Evolutionary conservation across 2,329 filamentous ascomycete species (phyloP).

Genomic region (Aspergillus felis): DNA sequence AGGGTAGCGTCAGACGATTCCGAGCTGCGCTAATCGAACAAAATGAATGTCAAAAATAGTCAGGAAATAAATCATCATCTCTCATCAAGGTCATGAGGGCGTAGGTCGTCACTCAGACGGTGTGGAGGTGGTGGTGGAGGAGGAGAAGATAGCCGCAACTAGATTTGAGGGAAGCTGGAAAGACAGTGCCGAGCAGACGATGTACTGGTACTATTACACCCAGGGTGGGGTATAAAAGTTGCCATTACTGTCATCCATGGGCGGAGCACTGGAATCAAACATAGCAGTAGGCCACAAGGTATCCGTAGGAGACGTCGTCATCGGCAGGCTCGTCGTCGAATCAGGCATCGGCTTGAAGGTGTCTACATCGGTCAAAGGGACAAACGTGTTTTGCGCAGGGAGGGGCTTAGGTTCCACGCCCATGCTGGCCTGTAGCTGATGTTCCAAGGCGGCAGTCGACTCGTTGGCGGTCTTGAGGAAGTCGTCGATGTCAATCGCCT

Average conservation of each 20-base stretch:
- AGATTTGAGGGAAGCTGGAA: conserved; percentile 16
- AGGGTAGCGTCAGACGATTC: neutral
- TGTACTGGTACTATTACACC: conserved; percentile 19
- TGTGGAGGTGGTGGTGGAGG: conserved; percentile 40
- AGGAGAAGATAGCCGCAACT: conserved; percentile 25
- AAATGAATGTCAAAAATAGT: conserved; percentile 14
- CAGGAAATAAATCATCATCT: conserved; percentile 43
- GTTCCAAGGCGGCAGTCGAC: conserved; percentile 37
- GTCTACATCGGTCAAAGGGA: conserved; percentile 20
- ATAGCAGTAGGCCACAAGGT: conserved; percentile 31
- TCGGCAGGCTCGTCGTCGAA: conserved; percentile 14
- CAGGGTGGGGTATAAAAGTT: conserved; percentile 30
- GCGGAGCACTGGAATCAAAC: conserved; percentile 28
- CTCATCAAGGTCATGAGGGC: conserved; percentile 43
- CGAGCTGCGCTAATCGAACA: conserved; percentile 30
- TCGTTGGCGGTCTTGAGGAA: conserved; percentile 42
- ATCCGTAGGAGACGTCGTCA: conserved; percentile 26
- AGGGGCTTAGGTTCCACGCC: conserved; percentile 32
- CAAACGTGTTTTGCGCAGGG: conserved; percentile 27
- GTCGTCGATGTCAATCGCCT: conserved; percentile 42
- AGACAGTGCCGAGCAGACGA: conserved; percentile 6
- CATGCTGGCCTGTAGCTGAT: conserved; percentile 37
- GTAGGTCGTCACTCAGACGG: conserved; percentile 26
- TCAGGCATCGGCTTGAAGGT: conserved; percentile 20
- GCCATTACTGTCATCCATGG: conserved; percentile 26